phyloP scores from a whole-genome alignment of 2,329 filamentous ascomycete species.

The Emmonsia crescens region DNA sequence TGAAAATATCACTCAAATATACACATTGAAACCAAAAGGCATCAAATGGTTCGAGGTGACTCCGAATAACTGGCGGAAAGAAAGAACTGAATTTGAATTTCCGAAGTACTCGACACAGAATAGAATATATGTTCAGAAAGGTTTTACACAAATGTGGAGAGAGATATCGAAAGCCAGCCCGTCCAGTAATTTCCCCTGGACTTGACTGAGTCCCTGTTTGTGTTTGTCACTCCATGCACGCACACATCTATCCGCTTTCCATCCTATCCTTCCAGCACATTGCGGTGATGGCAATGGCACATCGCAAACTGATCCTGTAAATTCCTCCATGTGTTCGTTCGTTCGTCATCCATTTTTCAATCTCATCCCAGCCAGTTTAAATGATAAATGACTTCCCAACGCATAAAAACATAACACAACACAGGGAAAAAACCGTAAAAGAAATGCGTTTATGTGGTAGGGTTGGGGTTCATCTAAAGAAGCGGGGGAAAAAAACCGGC shows the following conservation, averaged over 20 bases:
- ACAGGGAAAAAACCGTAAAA: background rate
- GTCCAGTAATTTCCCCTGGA: background rate
- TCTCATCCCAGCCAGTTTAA: background rate
- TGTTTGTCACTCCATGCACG: background rate
- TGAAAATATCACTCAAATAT: background rate
- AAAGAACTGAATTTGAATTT: constrained; percentile 1
- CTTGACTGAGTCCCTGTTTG: background rate
- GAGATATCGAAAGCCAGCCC: background rate
- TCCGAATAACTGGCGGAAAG: background rate
- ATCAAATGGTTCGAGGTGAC: background rate
- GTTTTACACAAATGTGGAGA: background rate
- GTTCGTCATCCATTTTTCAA: background rate
- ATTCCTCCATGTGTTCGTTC: background rate
- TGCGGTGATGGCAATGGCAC: background rate
- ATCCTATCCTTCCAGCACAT: background rate
- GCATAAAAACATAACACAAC: constrained; percentile 1
- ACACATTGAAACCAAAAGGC: background rate
- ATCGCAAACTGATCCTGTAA: background rate
- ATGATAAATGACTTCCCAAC: background rate
- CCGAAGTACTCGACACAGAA: constrained; percentile 1
- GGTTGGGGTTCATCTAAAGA: constrained; percentile 74
- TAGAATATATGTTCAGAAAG: background rate
- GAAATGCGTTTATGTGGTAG: constrained; percentile 48
- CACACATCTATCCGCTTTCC: background rate
- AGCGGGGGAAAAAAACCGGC: constrained; percentile 7